Evolutionary conservation across 352 stramenopile genomes (phyloP).

Genomic region (Phytophthora parvispora): DNA sequence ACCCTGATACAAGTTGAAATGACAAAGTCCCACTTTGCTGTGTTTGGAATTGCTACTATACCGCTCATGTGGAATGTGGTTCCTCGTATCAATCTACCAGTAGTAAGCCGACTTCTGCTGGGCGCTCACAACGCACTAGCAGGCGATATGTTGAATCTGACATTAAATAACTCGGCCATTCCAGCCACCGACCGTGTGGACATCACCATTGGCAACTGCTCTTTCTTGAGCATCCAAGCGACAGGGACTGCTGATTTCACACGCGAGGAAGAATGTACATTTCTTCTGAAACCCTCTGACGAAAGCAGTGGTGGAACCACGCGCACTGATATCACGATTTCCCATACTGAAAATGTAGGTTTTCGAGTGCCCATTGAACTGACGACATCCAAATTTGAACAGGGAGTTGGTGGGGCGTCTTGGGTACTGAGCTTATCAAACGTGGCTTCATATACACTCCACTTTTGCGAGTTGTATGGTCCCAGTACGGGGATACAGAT

Average conservation of each 20-base stretch:
- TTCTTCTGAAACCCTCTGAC: constrained; percentile 16
- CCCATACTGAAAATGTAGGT: background rate
- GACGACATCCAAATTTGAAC: background rate
- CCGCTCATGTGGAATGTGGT: constrained; percentile 19
- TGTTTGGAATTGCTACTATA: constrained; percentile 1
- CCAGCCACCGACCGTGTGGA: constrained; percentile 1
- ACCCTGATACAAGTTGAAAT: constrained; percentile 4
- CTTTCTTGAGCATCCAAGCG: constrained; percentile 8
- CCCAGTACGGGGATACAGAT: background rate
- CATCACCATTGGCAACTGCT: constrained; percentile 24
- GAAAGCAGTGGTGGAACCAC: background rate
- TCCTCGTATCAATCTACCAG: background rate
- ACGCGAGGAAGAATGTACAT: constrained; percentile 15
- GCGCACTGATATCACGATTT: constrained; percentile 13
- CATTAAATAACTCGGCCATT: constrained; percentile 8
- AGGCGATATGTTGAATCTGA: constrained; percentile 14
- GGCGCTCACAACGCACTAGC: constrained; percentile 9
- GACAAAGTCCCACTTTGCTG: background rate
- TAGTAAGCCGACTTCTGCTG: constrained; percentile 13
- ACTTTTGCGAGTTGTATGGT: constrained; percentile 22
- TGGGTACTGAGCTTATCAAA: constrained; percentile 10
- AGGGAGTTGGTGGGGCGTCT: background rate
- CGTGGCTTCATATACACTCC: constrained; percentile 8
- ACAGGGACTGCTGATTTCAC: constrained; percentile 4
- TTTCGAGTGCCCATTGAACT: constrained; percentile 4